A percentile compares a stretch with the other conserved stretches of the same genome.
Conservation (phyloP, 768 basidiomycete genomes). For the Tulasnella calospora region DNA sequence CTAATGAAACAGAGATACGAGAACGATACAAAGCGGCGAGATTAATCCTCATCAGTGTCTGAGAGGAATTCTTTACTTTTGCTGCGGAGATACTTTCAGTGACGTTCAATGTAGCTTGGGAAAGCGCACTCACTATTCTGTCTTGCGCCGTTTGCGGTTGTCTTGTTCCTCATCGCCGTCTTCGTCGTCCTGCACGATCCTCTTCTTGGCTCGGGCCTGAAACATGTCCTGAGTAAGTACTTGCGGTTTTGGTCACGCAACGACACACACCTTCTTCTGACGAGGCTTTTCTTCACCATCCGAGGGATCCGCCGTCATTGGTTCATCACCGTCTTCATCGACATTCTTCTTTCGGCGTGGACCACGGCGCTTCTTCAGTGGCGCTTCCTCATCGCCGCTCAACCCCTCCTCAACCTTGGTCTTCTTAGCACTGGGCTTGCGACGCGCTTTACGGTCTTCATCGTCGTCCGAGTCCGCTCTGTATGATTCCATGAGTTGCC, state of each 20-base stretch:
- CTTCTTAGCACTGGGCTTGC: slow-evolving; percentile 45
- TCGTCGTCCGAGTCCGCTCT: slow-evolving; percentile 73
- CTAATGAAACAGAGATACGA: background rate
- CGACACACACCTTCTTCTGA: slow-evolving; percentile 56
- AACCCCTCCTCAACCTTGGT: slow-evolving; percentile 19
- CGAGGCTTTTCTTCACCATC: slow-evolving; percentile 35
- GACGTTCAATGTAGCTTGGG: background rate
- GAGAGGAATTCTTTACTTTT: slow-evolving; percentile 86
- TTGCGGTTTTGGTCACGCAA: background rate
- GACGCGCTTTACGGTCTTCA: slow-evolving; percentile 47
- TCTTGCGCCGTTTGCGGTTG: slow-evolving; percentile 60
- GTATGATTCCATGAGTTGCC: slow-evolving; percentile 68
- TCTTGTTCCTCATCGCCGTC: slow-evolving; percentile 54
- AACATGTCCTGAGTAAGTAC: background rate
- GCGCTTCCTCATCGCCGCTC: slow-evolving; percentile 22
- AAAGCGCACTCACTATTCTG: slow-evolving; percentile 29
- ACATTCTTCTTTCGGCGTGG: slow-evolving; percentile 64
- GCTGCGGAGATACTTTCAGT: slow-evolving; percentile 41
- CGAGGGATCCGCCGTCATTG: slow-evolving; percentile 16
- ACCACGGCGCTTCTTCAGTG: slow-evolving; percentile 63
- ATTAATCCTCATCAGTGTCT: slow-evolving; percentile 62
- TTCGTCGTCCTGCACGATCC: slow-evolving; percentile 73
- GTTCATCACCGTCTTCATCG: slow-evolving; percentile 55
- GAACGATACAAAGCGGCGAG: background rate
- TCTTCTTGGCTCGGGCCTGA: slow-evolving; percentile 52